Conservation (phyloP, 2,329 filamentous ascomycete genomes). For the Atkinsonella texensis region DNA sequence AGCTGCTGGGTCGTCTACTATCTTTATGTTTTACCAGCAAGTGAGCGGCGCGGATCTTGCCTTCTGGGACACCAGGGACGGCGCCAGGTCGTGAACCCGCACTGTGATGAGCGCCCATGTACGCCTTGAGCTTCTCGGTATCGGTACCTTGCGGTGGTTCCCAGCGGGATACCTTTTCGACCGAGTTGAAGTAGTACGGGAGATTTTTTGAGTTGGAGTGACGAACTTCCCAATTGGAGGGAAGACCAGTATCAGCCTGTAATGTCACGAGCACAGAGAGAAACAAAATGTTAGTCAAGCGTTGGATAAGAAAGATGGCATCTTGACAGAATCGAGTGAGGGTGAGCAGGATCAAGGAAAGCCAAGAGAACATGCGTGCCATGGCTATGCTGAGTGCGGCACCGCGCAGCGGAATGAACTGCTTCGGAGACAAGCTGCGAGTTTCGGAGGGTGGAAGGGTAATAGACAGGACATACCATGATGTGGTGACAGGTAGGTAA, state of each 20-base stretch:
- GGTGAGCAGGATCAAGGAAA: neutral
- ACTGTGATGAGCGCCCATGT: slow-evolving; percentile 85
- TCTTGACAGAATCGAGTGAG: neutral
- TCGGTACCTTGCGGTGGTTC: slow-evolving; percentile 83
- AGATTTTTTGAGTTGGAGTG: slow-evolving; percentile 98
- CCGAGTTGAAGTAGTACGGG: slow-evolving; percentile 93
- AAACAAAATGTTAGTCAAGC: neutral
- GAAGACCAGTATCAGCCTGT: slow-evolving; percentile 67
- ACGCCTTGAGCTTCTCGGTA: slow-evolving; percentile 81
- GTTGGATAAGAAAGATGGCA: neutral
- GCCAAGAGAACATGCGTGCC: slow-evolving; percentile 4
- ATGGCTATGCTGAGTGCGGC: slow-evolving; percentile 6
- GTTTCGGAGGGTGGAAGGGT: slow-evolving; percentile 1
- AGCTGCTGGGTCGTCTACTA: slow-evolving; percentile 81
- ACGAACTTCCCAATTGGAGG: slow-evolving; percentile 84
- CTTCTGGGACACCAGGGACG: slow-evolving; percentile 37
- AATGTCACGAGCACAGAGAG: neutral
- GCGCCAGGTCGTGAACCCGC: slow-evolving; percentile 30
- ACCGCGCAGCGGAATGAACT: slow-evolving; percentile 5
- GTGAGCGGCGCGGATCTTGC: slow-evolving; percentile 89
- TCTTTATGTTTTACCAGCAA: slow-evolving; percentile 87
- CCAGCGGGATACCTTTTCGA: slow-evolving; percentile 84
- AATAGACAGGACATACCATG: slow-evolving; percentile 7
- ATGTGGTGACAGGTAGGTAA: neutral
- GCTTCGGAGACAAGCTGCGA: slow-evolving; percentile 5